Percentiles rank a stretch among this genome's conserved stretches.
Conservation (phyloP, 352 stramenopile species). For the Pythium dissimile region DNA sequence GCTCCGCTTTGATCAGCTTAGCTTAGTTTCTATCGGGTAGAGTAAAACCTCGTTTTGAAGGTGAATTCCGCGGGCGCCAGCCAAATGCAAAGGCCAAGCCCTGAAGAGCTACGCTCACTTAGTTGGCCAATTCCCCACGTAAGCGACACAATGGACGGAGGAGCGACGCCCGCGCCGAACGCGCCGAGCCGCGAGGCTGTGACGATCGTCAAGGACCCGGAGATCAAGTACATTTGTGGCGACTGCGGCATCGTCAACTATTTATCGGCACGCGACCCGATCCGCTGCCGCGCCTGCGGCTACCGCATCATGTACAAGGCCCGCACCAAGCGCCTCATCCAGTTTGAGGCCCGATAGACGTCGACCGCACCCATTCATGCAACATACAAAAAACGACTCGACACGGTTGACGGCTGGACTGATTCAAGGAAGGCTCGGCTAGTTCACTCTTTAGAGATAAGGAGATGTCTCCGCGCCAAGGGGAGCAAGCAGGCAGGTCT, state of each 20-base stretch:
- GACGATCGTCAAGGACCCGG: conserved; percentile 76
- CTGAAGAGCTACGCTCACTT: background rate
- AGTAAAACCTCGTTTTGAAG: conserved; percentile 16
- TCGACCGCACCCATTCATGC: background rate
- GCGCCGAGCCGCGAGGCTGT: conserved; percentile 43
- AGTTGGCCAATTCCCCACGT: background rate
- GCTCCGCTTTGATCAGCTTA: background rate
- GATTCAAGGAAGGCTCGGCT: too few species aligned
- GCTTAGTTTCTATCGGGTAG: conserved; percentile 1
- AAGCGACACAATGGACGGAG: conserved; percentile 67
- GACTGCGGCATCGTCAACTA: conserved; percentile 96
- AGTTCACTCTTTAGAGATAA: too few species aligned
- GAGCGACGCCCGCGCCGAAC: conserved; percentile 69
- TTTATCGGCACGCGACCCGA: conserved; percentile 93
- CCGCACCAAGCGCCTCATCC: conserved; percentile 93
- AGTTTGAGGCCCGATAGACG: conserved; percentile 87
- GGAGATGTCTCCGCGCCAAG: too few species aligned
- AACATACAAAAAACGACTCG: background rate
- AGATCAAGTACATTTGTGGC: conserved; percentile 97
- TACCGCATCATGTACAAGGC: conserved; percentile 99
- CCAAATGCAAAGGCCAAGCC: background rate
- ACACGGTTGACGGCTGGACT: too few species aligned
- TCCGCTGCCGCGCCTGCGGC: conserved; percentile 94
- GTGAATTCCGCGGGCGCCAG: conserved; percentile 14
- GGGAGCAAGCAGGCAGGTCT: too few species aligned